Percentiles rank a stretch among this genome's conserved stretches.
phyloP scores from a whole-genome alignment of 2,329 filamentous ascomycete species.

The Sporothrix schenckii region DNA sequence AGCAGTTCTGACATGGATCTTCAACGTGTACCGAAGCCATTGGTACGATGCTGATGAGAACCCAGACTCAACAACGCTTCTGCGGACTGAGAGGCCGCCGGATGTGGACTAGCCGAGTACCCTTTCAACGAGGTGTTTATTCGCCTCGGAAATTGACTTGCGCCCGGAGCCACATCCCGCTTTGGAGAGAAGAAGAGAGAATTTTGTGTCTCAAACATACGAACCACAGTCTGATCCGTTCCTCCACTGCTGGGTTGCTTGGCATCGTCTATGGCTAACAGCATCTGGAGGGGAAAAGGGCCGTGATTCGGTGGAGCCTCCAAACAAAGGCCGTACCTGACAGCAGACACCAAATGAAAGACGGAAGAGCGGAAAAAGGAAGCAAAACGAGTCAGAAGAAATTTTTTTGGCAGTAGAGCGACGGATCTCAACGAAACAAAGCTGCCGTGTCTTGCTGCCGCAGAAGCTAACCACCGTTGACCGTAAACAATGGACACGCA shows the following conservation, averaged over 20 bases:
- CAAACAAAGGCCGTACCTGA: not conserved
- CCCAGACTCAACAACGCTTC: not conserved
- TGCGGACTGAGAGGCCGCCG: not conserved
- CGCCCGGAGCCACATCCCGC: not conserved
- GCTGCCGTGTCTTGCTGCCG: not conserved
- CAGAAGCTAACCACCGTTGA: not conserved
- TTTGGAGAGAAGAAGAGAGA: not conserved
- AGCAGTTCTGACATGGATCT: not conserved
- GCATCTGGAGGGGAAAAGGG: not conserved
- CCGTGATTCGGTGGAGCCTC: not conserved
- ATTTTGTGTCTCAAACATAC: not conserved
- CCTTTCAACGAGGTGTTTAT: not conserved
- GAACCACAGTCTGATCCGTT: not conserved
- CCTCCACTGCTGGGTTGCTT: not conserved
- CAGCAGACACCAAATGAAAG: not conserved
- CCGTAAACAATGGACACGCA: not conserved
- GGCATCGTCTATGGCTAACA: not conserved
- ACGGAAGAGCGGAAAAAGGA: not conserved
- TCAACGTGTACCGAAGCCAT: not conserved
- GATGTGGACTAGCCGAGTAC: not conserved
- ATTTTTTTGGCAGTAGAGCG: not conserved
- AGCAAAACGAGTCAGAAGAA: not conserved
- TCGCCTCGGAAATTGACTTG: too few relatives aligned
- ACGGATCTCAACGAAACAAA: not conserved
- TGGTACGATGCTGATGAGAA: not conserved